Evolutionary conservation across 306 rosid species (phyloP).

Genomic region (Acacia melanoxylon): DNA sequence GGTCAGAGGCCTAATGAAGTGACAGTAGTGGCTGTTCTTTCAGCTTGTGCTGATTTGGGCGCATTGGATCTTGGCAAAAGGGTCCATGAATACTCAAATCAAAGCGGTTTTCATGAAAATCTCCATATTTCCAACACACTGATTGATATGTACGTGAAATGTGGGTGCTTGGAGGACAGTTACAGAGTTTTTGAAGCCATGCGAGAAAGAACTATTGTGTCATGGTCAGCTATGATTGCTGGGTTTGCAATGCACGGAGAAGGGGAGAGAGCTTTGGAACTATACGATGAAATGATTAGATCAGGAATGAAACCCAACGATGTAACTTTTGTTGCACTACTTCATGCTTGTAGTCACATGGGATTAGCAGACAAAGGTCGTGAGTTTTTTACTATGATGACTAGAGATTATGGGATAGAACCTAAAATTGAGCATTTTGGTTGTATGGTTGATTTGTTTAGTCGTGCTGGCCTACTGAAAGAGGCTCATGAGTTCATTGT

Average conservation of each 20-base stretch:
- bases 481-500: slow-evolving; percentile 53
- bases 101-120: slow-evolving; percentile 38
- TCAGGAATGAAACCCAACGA: slow-evolving; percentile 49
- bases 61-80: slow-evolving; percentile 49
- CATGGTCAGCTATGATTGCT: slow-evolving; percentile 62
- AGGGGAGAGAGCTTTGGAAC: slow-evolving; percentile 49
- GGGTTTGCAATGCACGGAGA: slow-evolving; percentile 57
- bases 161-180: slow-evolving; percentile 61
- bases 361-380: slow-evolving; percentile 55
- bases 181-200: slow-evolving; percentile 34
- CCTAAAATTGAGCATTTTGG: slow-evolving; percentile 61
- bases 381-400: slow-evolving; percentile 46
- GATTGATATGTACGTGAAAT: slow-evolving; percentile 60
- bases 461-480: slow-evolving; percentile 52
- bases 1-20: slow-evolving; percentile 56
- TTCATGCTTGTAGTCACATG: slow-evolving; percentile 68
- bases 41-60: slow-evolving; percentile 60
- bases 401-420: slow-evolving; percentile 44
- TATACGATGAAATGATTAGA: slow-evolving; percentile 42
- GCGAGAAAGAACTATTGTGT: slow-evolving; percentile 47
- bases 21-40: slow-evolving; percentile 50
- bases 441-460: slow-evolving; percentile 59
- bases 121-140: slow-evolving; percentile 45
- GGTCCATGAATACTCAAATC: slow-evolving; percentile 43
- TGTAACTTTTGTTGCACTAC: slow-evolving; percentile 50